phyloP scores from a whole-genome alignment of 495 filamentous ascomycete species.

The Hypoxylon lienhwacheense region DNA sequence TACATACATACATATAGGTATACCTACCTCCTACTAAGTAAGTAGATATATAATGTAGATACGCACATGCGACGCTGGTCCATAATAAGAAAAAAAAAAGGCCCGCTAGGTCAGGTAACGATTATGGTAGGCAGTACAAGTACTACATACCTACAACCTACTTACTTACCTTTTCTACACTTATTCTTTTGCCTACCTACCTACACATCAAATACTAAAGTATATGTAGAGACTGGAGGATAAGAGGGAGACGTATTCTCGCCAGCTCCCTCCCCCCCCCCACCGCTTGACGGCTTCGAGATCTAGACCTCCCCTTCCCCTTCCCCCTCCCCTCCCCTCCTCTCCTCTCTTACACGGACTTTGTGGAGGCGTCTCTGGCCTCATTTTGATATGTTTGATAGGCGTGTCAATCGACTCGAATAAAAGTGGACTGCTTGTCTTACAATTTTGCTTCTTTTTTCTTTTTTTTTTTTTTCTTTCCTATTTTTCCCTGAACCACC shows the following conservation, averaged over 20 bases:
- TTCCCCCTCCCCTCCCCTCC: not conserved
- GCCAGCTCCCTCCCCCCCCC: not conserved
- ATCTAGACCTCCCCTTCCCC: not conserved
- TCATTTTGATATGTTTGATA: conserved; percentile 33
- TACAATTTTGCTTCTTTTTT: conserved; percentile 27
- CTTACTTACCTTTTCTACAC: not conserved
- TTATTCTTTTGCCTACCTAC: no score
- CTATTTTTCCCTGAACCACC: no score
- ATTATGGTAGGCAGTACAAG: no score
- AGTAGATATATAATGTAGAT: no score
- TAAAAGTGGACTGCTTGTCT: conserved; percentile 24
- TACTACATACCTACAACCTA: not conserved
- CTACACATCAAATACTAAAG: no score
- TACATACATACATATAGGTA: no score
- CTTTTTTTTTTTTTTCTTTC: no score
- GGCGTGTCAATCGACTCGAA: conserved; percentile 17
- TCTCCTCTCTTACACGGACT: not conserved
- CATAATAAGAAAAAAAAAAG: no score
- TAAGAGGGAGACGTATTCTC: not conserved
- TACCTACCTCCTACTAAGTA: no score
- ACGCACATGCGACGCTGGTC: not conserved
- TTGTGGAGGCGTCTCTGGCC: not conserved
- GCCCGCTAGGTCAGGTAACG: no score
- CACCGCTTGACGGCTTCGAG: not conserved
- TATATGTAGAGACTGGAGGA: no score